These are phyloP conservation scores for Leccinum griseonigrum DNA, from an alignment of 1,284 basidiomycete species.

Conservation along the genomic window DNA sequence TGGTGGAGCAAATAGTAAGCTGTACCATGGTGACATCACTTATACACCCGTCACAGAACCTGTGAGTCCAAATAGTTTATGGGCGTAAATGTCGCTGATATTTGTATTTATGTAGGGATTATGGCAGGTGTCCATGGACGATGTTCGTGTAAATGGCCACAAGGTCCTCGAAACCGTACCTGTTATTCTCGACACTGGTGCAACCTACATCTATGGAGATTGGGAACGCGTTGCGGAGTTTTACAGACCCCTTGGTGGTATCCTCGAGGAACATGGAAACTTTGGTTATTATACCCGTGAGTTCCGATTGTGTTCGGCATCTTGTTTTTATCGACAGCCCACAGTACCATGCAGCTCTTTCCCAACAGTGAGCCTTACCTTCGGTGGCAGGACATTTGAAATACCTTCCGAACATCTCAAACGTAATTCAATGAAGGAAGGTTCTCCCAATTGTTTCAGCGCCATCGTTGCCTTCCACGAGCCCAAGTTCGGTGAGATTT, in stretches of 20 bases:
- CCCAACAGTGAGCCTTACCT: neutral
- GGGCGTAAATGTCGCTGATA: neutral
- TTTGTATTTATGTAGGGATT: neutral
- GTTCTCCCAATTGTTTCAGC: neutral
- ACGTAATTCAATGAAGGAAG: neutral
- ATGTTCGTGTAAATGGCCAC: neutral
- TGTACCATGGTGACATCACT: no score
- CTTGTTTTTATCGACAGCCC: neutral
- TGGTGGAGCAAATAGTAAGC: no score
- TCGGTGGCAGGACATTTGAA: neutral
- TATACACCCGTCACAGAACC: no score
- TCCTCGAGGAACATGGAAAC: neutral
- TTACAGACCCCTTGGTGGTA: neutral
- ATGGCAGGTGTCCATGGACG: neutral
- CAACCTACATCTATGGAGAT: neutral
- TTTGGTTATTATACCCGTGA: neutral
- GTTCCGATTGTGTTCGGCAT: neutral
- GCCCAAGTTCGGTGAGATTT: neutral
- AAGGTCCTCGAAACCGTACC: neutral
- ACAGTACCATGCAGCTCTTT: neutral
- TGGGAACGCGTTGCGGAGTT: neutral
- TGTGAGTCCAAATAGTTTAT: neutral
- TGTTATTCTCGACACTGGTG: neutral
- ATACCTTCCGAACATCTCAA: neutral
- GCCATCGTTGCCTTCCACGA: neutral